These are phyloP conservation scores for Dendrostoma leiphaemia DNA, from an alignment of 2,329 filamentous ascomycete genomes.

Conservation along the genomic window DNA sequence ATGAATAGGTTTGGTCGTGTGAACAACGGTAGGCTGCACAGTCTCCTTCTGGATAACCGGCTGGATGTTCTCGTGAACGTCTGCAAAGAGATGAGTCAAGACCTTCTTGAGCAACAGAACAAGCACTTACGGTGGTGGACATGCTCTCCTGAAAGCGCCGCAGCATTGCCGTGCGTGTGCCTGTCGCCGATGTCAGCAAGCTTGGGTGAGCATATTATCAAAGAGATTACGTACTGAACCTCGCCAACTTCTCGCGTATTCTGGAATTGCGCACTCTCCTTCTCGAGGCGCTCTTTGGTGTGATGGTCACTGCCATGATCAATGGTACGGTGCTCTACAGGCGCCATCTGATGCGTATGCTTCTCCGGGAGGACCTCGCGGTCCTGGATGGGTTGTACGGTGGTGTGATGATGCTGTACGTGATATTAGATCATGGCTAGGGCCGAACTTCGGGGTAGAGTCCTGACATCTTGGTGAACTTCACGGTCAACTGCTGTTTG, in stretches of 20 bases:
- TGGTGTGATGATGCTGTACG: neutral
- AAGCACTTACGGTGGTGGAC: conserved; percentile 47
- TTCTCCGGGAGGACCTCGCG: conserved; percentile 50
- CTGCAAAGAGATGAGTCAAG: conserved; percentile 14
- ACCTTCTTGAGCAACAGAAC: neutral
- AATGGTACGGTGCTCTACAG: conserved; percentile 59
- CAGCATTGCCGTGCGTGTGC: neutral
- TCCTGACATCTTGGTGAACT: neutral
- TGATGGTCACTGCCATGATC: conserved; percentile 57
- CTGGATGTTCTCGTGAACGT: conserved; percentile 67
- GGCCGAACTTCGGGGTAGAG: no score
- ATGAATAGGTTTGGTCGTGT: conserved; percentile 71
- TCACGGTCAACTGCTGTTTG: neutral
- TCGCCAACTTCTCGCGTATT: conserved; percentile 38
- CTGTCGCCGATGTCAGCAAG: no score
- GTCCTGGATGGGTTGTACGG: conserved; percentile 15
- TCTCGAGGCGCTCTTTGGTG: conserved; percentile 44
- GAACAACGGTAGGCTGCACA: conserved; percentile 64
- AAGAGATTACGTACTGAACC: neutral
- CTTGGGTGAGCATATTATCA: neutral
- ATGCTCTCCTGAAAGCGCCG: conserved; percentile 48
- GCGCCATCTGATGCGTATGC: conserved; percentile 57
- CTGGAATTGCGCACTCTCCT: conserved; percentile 54
- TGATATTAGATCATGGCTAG: no score
- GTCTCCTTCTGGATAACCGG: conserved; percentile 70